Base-by-base conservation (phyloP, 2,329 filamentous ascomycete genomes). In the Malbranchea cinnamomea region DNA sequence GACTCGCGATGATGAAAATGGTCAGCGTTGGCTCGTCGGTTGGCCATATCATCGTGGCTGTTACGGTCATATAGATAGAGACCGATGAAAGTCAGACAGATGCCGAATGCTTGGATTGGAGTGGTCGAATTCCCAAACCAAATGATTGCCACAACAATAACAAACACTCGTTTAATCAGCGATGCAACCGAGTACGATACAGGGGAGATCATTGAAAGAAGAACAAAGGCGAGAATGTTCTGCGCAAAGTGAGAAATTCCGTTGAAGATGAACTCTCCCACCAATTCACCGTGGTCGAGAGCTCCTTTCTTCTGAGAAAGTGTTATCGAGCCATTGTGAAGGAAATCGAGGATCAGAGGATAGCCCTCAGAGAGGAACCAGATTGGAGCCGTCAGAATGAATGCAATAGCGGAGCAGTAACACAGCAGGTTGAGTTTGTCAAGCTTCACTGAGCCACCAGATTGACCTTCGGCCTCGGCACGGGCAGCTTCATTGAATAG, bases 111-210 rank as follows among this genome's bases (percentile, higher is more conserved):
- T 54, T 98, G 89, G 10, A 91, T 54, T 10, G 65, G 67, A 4
- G 82, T 94, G 18, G 89, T 93, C 2, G 78, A 72, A 53, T 76
- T 94, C 40, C 83, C 78, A 57, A 95, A 98, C 89, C 89, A 98
- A 42, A 95, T 60, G 38, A 98, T 87, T 5, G 89, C 84, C 43
- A 93, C 78, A 35, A 89, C 71, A 44, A 98, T 93, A 47, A 98
- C 87, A 48, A 93, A 94, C 8, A 98, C 89, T 28, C 89, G 78
- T 60, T 98, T 98, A 56, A 98, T 89, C 37, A 98, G 64, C 33
- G 80, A 91, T 20, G 89, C 89, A 21, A 98, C 87, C 0, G 83
- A 93, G 60, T 98, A 98, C 0, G 89, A 95, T 21, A 98, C 89
- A 0, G 89, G 89, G 0, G 84, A 92, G 8, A 95, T 79, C 62